A percentile compares a stretch with the other conserved stretches of the same genome.
Conservation (phyloP, 768 basidiomycete genomes). For the Cantharellus cinnabarinus region DNA sequence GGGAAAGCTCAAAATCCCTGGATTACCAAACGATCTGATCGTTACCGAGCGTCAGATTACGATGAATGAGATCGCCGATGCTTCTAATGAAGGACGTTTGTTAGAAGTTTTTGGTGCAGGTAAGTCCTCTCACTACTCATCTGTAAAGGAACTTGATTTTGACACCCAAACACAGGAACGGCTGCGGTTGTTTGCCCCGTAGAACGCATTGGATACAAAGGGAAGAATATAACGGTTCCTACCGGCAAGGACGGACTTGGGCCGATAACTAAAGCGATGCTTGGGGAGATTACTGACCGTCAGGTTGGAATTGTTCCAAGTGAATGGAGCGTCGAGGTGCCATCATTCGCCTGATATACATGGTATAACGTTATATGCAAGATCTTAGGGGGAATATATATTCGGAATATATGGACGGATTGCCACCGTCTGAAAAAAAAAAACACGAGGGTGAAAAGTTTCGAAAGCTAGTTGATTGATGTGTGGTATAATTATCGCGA, state of each 20-base stretch:
- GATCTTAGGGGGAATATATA: too few species aligned
- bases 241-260: conserved; percentile 30
- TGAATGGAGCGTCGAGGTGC: conserved; percentile 45
- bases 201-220: conserved; percentile 52
- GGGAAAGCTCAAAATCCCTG: conserved; percentile 20
- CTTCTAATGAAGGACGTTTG: conserved; percentile 36
- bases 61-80: conserved; percentile 25
- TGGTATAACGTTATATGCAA: too few species aligned
- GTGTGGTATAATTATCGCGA: too few species aligned
- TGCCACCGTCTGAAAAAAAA: too few species aligned
- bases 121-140: conserved; percentile 15
- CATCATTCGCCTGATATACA: not conserved
- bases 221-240: conserved; percentile 40
- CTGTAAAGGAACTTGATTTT: not conserved
- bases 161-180: conserved; percentile 18
- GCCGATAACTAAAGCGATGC: conserved; percentile 39
- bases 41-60: conserved; percentile 41
- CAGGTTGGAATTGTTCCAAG: conserved; percentile 61
- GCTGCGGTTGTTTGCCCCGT: conserved; percentile 60
- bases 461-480: too few species aligned
- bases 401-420: too few species aligned
- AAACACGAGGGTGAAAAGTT: too few species aligned
- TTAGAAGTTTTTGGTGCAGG: conserved; percentile 75
- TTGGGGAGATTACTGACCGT: conserved; percentile 33
- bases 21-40: conserved; percentile 24